phyloP scores from a whole-genome alignment of 805 yeast genomes.

The Blastobotrys americana region DNA sequence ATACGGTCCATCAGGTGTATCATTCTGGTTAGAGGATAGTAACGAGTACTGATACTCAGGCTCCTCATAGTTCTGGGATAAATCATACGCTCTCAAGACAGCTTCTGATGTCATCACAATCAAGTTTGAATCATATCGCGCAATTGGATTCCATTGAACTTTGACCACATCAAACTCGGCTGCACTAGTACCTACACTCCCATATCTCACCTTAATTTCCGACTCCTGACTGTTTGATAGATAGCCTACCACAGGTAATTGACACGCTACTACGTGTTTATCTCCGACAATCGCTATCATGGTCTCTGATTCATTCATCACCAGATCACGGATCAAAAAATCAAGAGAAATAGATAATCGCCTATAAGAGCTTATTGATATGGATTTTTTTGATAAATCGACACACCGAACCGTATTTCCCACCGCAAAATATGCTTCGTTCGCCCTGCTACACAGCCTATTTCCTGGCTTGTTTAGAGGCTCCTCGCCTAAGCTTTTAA shows the following conservation, averaged over 20 bases:
- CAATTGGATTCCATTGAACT: constrained; percentile 40
- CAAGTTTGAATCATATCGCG: constrained; percentile 38
- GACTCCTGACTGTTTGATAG: constrained; percentile 9
- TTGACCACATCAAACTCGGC: constrained; percentile 30
- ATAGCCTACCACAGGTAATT: constrained; percentile 28
- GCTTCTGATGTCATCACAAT: constrained; percentile 36
- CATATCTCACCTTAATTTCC: not conserved
- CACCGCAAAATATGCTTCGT: constrained; percentile 31
- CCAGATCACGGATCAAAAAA: constrained; percentile 32
- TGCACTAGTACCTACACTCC: constrained; percentile 22
- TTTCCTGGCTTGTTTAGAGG: constrained; percentile 4
- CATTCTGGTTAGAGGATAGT: not conserved
- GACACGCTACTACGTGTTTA: constrained; percentile 26
- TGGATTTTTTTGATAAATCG: constrained; percentile 3
- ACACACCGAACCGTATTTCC: constrained; percentile 32
- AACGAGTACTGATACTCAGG: constrained; percentile 20
- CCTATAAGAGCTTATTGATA: constrained; percentile 3
- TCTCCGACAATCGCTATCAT: constrained; percentile 38
- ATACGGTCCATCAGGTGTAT: not conserved
- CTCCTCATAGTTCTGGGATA: constrained; percentile 25
- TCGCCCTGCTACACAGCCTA: constrained; percentile 12
- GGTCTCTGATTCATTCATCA: constrained; percentile 37
- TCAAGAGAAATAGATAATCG: constrained; percentile 22
- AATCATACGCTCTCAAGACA: constrained; percentile 33
- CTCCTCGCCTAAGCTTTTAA: not conserved